Conservation (phyloP, 2,329 filamentous ascomycete species). For the Fusarium palustre region DNA sequence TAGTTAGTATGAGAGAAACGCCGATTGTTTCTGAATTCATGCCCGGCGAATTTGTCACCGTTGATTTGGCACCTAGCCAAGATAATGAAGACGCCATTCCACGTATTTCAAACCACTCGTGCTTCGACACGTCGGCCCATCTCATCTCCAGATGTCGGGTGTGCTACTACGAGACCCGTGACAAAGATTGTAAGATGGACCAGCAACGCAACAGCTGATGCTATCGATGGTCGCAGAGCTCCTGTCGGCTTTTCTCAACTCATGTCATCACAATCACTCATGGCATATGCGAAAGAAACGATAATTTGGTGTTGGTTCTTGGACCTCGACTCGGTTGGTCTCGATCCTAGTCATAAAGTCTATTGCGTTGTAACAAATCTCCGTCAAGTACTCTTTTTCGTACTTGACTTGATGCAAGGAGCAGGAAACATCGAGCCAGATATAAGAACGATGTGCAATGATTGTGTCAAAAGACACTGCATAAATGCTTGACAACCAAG, state of each 20-base stretch:
- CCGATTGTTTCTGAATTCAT: constrained; percentile 18
- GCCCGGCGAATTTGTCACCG: not conserved
- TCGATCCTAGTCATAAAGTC: constrained; percentile 44
- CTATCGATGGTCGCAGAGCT: not conserved
- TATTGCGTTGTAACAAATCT: constrained; percentile 39
- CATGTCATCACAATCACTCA: constrained; percentile 28
- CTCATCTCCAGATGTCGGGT: constrained; percentile 32
- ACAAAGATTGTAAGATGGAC: not conserved
- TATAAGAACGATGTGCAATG: constrained; percentile 23
- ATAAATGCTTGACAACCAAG: constrained; percentile 36
- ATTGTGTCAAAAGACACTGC: constrained; percentile 25
- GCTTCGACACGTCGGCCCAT: constrained; percentile 14
- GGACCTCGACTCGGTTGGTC: constrained; percentile 44
- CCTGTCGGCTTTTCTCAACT: constrained; percentile 1
- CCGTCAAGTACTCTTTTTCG: constrained; percentile 24
- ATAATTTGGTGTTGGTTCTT: constrained; percentile 42
- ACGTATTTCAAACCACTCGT: constrained; percentile 10
- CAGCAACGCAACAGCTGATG: constrained; percentile 5
- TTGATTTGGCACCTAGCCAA: constrained; percentile 20
- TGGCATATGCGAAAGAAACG: constrained; percentile 11
- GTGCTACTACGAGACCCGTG: constrained; percentile 16
- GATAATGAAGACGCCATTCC: not conserved
- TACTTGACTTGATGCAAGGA: constrained; percentile 24
- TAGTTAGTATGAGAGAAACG: constrained; percentile 17
- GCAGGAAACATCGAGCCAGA: constrained; percentile 30